Evolutionary conservation across 164 flowering plant species (phyloP).

Genomic region (Magnolia officinalis): DNA sequence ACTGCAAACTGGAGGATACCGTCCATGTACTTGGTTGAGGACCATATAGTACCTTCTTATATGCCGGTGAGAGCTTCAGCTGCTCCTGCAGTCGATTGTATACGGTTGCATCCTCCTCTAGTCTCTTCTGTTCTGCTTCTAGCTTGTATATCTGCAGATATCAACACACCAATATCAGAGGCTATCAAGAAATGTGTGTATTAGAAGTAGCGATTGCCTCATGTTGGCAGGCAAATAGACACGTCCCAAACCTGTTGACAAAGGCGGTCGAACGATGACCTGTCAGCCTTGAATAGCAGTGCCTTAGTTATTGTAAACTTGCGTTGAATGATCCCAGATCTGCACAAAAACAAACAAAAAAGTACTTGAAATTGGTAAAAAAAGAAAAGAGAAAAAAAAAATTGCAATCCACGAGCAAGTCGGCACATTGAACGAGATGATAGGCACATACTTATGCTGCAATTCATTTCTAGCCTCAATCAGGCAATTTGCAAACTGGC

Average conservation of each 20-base stretch:
- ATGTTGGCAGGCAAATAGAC: too few species aligned
- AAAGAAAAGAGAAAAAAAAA: not conserved
- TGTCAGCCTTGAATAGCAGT: conserved; percentile 62
- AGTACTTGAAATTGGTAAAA: too few species aligned
- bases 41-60: conserved; percentile 54
- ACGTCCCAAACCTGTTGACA: conserved; percentile 58
- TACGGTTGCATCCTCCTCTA: conserved; percentile 78
- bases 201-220: too few species aligned
- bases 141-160: conserved; percentile 62
- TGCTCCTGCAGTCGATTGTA: conserved; percentile 84
- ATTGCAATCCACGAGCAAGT: too few species aligned
- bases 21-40: too few species aligned
- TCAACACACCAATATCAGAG: conserved; percentile 6
- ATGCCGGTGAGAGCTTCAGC: conserved; percentile 83
- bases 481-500: conserved; percentile 73
- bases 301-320: conserved; percentile 73
- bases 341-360: conserved; percentile 16
- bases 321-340: conserved; percentile 66
- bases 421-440: too few species aligned
- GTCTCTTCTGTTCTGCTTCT: conserved; percentile 74
- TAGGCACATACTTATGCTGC: conserved; percentile 59
- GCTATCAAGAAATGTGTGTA: too few species aligned
- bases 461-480: conserved; percentile 64
- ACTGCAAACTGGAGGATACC: too few species aligned
- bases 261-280: conserved; percentile 76